Evolutionary conservation across 2,329 filamentous ascomycete genomes (phyloP).

Genomic region (Mycosphaerelloides madeirae): DNA sequence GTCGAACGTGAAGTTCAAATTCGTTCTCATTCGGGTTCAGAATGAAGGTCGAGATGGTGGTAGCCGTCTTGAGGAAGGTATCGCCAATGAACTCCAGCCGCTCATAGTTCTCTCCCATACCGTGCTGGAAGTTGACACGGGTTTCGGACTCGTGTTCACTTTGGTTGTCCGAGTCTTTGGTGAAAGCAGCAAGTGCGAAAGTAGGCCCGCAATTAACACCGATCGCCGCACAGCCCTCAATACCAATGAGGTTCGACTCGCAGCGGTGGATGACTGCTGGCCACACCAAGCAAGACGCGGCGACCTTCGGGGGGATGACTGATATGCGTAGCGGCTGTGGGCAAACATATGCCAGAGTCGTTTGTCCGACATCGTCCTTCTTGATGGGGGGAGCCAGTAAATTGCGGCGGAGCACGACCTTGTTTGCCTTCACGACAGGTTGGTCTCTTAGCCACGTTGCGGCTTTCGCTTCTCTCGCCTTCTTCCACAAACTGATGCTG

Average conservation of each 20-base stretch:
- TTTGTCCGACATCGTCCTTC: slow-evolving; percentile 45
- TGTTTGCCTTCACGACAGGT: slow-evolving; percentile 72
- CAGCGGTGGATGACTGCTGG: slow-evolving; percentile 81
- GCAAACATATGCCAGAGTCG: slow-evolving; percentile 58
- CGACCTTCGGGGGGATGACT: slow-evolving; percentile 62
- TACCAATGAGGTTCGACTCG: slow-evolving; percentile 73
- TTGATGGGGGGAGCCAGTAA: slow-evolving; percentile 65
- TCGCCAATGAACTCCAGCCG: slow-evolving; percentile 90
- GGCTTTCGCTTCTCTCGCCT: slow-evolving; percentile 47
- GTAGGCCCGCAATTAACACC: slow-evolving; percentile 60
- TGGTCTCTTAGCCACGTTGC: slow-evolving; percentile 61
- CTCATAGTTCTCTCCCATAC: slow-evolving; percentile 94
- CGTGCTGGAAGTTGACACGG: slow-evolving; percentile 68
- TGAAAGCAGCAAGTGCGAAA: slow-evolving; percentile 81
- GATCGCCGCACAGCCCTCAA: slow-evolving; percentile 67
- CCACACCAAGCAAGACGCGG: slow-evolving; percentile 68
- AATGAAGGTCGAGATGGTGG: slow-evolving; percentile 79
- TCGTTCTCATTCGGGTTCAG: slow-evolving; percentile 73
- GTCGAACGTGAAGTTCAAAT: slow-evolving; percentile 80
- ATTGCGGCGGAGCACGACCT: slow-evolving; percentile 74
- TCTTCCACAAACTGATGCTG: slow-evolving; percentile 69
- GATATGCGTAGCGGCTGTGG: slow-evolving; percentile 75
- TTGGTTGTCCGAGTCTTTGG: slow-evolving; percentile 84
- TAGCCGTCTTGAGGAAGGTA: slow-evolving; percentile 91
- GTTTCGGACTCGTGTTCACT: slow-evolving; percentile 62